These are phyloP conservation scores for Penicillium sp. DNA, from an alignment of 2,329 filamentous ascomycete species.

Conservation along the genomic window DNA sequence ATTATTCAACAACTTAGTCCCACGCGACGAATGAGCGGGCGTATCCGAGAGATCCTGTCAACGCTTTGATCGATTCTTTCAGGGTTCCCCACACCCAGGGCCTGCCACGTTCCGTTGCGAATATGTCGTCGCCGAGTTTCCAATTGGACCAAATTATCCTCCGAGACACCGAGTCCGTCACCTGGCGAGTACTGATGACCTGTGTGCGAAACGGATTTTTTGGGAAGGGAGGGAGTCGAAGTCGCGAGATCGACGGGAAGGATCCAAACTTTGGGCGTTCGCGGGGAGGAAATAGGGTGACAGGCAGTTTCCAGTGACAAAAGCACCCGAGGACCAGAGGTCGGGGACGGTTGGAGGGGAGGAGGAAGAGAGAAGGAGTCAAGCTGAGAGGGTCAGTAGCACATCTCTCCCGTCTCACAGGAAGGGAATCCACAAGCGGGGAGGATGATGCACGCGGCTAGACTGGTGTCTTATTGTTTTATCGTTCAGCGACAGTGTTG, in stretches of 20 bases:
- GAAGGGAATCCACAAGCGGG: slow-evolving; percentile 14
- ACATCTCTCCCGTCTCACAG: slow-evolving; percentile 22
- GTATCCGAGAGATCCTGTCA: slow-evolving; percentile 2
- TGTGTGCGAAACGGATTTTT: not conserved
- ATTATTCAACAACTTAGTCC: slow-evolving; percentile 5
- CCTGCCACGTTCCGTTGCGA: slow-evolving; percentile 21
- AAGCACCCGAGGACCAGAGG: not conserved
- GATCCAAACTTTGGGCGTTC: not conserved
- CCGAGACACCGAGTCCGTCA: slow-evolving; percentile 7
- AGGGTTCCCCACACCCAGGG: slow-evolving; percentile 21
- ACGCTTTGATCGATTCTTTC: slow-evolving; percentile 13
- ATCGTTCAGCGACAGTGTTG: not conserved
- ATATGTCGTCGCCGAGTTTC: slow-evolving; percentile 17
- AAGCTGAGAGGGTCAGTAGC: slow-evolving; percentile 11
- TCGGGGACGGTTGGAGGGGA: not conserved
- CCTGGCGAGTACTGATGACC: not conserved
- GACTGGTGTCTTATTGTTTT: not conserved
- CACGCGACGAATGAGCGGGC: slow-evolving; percentile 9
- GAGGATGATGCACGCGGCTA: slow-evolving; percentile 1
- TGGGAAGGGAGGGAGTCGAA: not conserved
- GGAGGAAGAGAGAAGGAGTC: not conserved
- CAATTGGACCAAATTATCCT: slow-evolving; percentile 24
- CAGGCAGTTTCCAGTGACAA: not conserved
- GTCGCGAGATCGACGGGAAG: not conserved
- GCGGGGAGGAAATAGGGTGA: not conserved